Conservation (phyloP, 2,329 filamentous ascomycete genomes). For the Fusarium equiseti region DNA sequence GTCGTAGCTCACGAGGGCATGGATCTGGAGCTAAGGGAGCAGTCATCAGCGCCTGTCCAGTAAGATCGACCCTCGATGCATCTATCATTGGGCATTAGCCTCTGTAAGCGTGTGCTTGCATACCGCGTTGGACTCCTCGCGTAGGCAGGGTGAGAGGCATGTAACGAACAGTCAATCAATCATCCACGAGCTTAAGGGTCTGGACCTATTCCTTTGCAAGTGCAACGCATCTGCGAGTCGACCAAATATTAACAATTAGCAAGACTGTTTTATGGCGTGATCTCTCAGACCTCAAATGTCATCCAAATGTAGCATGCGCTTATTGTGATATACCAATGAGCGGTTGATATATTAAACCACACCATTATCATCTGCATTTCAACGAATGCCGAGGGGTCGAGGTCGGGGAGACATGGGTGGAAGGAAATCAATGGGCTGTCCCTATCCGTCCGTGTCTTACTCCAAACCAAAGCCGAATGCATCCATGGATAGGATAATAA, state of each 20-base stretch:
- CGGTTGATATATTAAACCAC: background rate
- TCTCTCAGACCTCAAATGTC: background rate
- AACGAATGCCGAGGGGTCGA: background rate
- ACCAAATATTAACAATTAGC: background rate
- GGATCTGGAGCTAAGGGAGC: constrained; percentile 34
- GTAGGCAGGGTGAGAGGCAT: constrained; percentile 24
- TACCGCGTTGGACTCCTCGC: constrained; percentile 20
- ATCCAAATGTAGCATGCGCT: background rate
- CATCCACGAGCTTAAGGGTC: constrained; percentile 27
- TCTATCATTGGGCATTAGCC: constrained; percentile 29
- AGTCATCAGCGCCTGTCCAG: constrained; percentile 24
- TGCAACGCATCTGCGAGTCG: background rate
- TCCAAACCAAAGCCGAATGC: background rate
- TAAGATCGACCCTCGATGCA: constrained; percentile 4
- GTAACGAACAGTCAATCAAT: constrained; percentile 22
- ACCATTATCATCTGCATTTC: background rate
- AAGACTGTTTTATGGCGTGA: background rate
- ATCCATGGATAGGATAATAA: constrained; percentile 2
- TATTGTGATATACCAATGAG: background rate
- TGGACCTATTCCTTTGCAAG: constrained; percentile 16
- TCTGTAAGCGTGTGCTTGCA: constrained; percentile 33
- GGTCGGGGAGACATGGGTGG: background rate
- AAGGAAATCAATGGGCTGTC: background rate
- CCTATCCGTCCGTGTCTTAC: background rate
- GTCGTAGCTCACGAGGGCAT: constrained; percentile 46